Percentiles rank a stretch among this genome's conserved stretches.
Evolutionary conservation across 1,284 basidiomycete species (phyloP).

Genomic region (Boletellus sp.): DNA sequence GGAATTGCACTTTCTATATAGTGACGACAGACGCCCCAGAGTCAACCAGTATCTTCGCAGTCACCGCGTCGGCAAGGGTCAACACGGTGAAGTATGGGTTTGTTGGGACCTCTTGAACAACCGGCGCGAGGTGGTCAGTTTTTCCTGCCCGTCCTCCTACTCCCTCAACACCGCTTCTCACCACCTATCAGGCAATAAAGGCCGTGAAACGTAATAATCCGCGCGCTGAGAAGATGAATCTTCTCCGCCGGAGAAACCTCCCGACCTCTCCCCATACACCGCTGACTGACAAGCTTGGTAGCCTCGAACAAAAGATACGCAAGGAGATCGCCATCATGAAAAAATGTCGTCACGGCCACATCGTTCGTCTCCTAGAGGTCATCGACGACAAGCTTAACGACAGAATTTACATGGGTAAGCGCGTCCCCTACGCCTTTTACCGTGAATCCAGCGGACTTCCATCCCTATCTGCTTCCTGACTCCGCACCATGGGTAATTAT

Average conservation of each 20-base stretch:
- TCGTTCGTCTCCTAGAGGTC: constrained; percentile 90
- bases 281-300: constrained; percentile 59
- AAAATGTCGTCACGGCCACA: constrained; percentile 87
- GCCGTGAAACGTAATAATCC: constrained; percentile 65
- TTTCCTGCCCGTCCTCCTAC: constrained; percentile 5
- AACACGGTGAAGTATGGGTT: constrained; percentile 78
- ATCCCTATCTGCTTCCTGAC: constrained; percentile 22
- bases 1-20: constrained; percentile 39
- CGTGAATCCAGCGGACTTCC: constrained; percentile 13
- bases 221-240: constrained; percentile 54
- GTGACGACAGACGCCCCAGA: constrained; percentile 43
- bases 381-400: constrained; percentile 91
- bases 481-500: constrained; percentile 17
- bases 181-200: constrained; percentile 70
- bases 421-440: constrained; percentile 7
- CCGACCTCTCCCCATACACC: constrained; percentile 50
- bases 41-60: constrained; percentile 80
- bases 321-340: constrained; percentile 99
- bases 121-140: constrained; percentile 39
- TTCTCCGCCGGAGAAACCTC: constrained; percentile 54
- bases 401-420: constrained; percentile 91
- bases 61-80: constrained; percentile 70
- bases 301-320: constrained; percentile 77
- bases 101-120: constrained; percentile 55
- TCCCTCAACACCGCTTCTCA: constrained; percentile 8